phyloP scores from a whole-genome alignment of 176 grass and related monocot species.

The Phragmites australis region DNA sequence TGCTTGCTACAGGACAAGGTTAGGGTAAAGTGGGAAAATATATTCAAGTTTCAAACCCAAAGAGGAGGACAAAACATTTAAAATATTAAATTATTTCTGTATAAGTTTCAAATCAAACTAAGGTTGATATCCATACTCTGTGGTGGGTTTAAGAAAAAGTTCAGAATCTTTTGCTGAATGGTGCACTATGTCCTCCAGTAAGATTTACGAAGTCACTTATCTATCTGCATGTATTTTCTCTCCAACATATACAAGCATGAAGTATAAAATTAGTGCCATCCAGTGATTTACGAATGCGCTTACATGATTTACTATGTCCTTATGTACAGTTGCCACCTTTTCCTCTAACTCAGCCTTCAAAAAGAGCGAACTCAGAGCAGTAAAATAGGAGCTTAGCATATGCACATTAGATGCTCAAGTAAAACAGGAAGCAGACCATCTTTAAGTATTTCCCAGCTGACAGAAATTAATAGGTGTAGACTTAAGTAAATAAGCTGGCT shows the following conservation, averaged over 20 bases:
- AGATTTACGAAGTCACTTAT: conserved; percentile 1
- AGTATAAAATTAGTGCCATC: not conserved
- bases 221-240: conserved; percentile 5
- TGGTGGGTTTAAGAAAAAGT: not conserved
- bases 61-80: conserved; percentile 7
- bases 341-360: conserved; percentile 72
- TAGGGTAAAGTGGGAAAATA: not conserved
- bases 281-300: conserved; percentile 34
- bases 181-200: not conserved
- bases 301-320: conserved; percentile 84
- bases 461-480: conserved; percentile 23
- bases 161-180: conserved; percentile 24
- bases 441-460: conserved; percentile 9
- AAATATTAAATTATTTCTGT: not conserved
- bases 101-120: conserved; percentile 15
- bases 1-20: not conserved
- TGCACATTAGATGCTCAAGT: not conserved
- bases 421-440: not conserved
- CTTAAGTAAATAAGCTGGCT: conserved; percentile 18
- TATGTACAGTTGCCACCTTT: conserved; percentile 61
- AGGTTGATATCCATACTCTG: not conserved
- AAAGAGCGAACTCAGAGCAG: conserved; percentile 34
- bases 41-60: conserved; percentile 27
- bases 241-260: conserved; percentile 23
- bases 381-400: conserved; percentile 15